phyloP scores from a whole-genome alignment of 2,329 filamentous ascomycete genomes.

The Seiridium cupressi region DNA sequence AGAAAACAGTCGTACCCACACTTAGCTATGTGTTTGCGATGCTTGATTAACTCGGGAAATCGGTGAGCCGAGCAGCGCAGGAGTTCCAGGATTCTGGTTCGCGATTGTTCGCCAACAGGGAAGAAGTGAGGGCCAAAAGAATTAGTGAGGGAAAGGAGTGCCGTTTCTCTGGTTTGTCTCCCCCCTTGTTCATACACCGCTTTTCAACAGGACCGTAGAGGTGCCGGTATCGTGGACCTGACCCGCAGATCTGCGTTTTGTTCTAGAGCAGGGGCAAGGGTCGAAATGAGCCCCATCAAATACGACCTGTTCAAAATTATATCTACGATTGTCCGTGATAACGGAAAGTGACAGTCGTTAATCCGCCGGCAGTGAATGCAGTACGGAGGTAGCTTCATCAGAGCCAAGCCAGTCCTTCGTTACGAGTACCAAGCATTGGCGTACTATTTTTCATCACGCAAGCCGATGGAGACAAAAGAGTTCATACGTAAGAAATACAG shows the following conservation, averaged over 20 bases:
- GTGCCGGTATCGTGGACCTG: background rate
- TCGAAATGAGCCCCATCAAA: background rate
- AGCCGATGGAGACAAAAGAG: background rate
- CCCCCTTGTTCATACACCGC: too few species aligned
- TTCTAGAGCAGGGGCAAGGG: conserved; percentile 4
- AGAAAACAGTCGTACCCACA: background rate
- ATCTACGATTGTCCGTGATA: background rate
- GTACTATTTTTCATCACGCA: background rate
- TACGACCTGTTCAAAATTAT: background rate
- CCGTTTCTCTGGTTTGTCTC: too few species aligned
- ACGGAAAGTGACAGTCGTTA: background rate
- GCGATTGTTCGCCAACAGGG: background rate
- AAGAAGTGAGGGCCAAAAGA: background rate
- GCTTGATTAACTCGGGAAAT: background rate
- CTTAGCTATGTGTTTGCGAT: background rate
- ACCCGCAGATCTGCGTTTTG: background rate
- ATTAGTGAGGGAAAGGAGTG: too few species aligned
- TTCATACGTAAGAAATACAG: background rate
- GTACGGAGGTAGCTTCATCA: background rate
- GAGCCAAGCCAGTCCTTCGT: background rate
- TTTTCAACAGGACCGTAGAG: too few species aligned
- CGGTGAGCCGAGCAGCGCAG: background rate
- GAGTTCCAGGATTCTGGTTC: background rate
- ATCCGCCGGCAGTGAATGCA: background rate
- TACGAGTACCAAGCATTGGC: background rate